Base-by-base conservation (phyloP, 2,329 filamentous ascomycete genomes). In the Aspergillus neoniger region DNA sequence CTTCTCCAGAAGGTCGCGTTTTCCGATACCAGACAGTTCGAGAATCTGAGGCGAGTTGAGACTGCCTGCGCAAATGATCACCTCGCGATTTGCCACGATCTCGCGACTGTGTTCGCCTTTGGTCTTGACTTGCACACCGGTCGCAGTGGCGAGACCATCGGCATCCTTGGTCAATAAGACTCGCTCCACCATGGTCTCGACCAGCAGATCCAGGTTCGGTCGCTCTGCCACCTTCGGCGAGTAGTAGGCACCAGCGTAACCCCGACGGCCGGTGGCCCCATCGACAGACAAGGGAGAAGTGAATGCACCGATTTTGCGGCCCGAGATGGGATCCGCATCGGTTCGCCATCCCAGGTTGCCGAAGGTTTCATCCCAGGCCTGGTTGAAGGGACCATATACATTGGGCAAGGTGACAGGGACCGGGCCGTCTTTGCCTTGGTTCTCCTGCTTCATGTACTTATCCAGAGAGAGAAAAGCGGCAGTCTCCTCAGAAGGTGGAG, bases 11-110 rank as follows among this genome's bases (percentile, higher is more conserved):
- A 83, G 67, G 1, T 77, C 70, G 3, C 77, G 72, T 47, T 78
- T 74, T 3, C 87, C 87, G 36, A 89, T 79, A 0, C 87, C 87
- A 0, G 85, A 88, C 2, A 88, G 75, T 65, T 89, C 86, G 9
- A 85, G 81, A 9, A 86, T 74, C 72, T 83, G 84, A 2, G 82
- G 87, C 9, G 83, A 85, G 67, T 83, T 82, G 41, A 84, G 74
- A 44, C 79, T 82, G 0, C 87, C 87, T 1, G 84, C 85, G 2
- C 83, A 82, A 3, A 90, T 71, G 39, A 90, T 80, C 6, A 89
- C 80, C 67, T 89, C 86, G 52, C 73, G 70, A 36, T 68, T 73
- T 64, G 69, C 76, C 4, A 63, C 77, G 9, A 78, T 72, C 5
- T 68, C 66, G 49, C 76, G 70, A 2, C 71, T 69, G 15, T 69